Base-by-base conservation (phyloP, 2,329 filamentous ascomycete species). In the Cordyceps tenuipes region DNA sequence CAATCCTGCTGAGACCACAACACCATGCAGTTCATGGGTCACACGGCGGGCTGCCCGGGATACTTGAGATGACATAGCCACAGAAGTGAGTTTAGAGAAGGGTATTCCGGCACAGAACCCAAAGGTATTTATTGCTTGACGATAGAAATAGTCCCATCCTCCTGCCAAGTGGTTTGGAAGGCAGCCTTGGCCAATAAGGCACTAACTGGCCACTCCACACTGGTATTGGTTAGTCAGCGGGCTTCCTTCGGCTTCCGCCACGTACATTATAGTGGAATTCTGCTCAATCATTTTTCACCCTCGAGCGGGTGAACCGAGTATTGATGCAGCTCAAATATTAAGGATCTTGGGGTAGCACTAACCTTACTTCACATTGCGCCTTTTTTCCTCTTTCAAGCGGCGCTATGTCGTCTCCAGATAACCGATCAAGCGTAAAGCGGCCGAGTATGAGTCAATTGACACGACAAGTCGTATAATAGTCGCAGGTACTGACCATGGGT, bases 1-100 rank as follows among this genome's bases (percentile, higher is more conserved):
- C 62, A 86, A 80, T 21, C 89, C 90, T 7, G 89, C 85, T 47
- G 88, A 90, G 54, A 92, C 83, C 26, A 93, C 90, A 46, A 93
- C 83, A 63, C 88, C 88, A 62, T 80, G 79, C 61, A 84, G 70
- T 68, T 83, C 78, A 62, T 79, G 77, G 56, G 76, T 77, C 54
- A 77, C 76, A 58, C 72, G 73, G 58, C 73, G 74, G 60, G 76
- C 74, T 39, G 75, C 75, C 63, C 72, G 74, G 21, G 71, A 71
- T n/a, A 74, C 66, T 63, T 71, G 72, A 10, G 73, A 73, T 19
- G 76, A 73, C 76, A 79, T 78, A 23, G 43, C 48, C 26, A 10
- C 54, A 21, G 43, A 19, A 48, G 3, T 12, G 13, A 23, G 10
- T 5, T 29, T 13, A 3, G 9, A 8, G 3, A n/a, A 23, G 3